Percentiles rank a stretch among this genome's conserved stretches.
Conservation (phyloP, 208 protist species). For the Trichomonas vaginalis region DNA sequence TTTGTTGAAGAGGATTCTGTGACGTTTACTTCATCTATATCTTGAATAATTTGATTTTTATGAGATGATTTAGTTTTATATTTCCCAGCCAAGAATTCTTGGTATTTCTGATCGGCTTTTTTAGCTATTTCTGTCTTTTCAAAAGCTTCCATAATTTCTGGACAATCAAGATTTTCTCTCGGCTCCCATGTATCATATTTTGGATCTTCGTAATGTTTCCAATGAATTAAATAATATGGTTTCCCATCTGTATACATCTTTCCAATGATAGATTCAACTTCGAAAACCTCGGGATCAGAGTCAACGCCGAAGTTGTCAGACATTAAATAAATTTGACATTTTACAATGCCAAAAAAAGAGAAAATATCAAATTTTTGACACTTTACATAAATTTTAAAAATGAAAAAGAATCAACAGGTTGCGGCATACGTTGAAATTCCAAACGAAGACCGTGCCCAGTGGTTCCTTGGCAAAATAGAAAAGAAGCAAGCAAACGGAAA, state of each 20-base stretch:
- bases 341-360: no score
- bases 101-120: not conserved
- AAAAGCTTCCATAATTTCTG: not conserved
- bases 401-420: not conserved
- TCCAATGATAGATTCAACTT: not conserved
- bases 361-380: not conserved
- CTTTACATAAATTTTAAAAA: not conserved
- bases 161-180: not conserved
- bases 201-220: not conserved
- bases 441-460: not conserved
- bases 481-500: not conserved
- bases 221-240: not conserved
- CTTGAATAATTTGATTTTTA: not conserved
- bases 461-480: not conserved
- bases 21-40: not conserved
- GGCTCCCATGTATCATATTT: not conserved
- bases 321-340: not conserved
- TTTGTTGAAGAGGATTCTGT: not conserved
- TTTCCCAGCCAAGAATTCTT: not conserved
- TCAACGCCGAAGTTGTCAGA: not conserved
- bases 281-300: not conserved
- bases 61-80: no score
- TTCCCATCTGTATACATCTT: not conserved
- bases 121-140: not conserved
- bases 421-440: not conserved